Conservation (phyloP, 305 asterid genomes). For the Fraxinus floribunda region DNA sequence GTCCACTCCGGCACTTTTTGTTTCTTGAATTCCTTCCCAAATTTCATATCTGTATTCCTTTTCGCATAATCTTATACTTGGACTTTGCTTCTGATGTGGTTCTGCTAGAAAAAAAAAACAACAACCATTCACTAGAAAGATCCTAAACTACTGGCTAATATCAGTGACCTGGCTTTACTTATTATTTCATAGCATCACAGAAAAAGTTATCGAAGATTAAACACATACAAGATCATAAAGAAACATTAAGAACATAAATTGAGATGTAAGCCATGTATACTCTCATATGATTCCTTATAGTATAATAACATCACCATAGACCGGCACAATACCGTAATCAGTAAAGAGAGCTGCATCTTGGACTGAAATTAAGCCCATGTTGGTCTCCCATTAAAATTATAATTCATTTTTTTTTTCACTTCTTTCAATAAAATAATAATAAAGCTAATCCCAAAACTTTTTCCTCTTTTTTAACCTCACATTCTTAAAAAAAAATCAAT, state of each 20-base stretch:
- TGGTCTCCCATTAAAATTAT: no score
- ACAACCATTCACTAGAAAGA: background rate
- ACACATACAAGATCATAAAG: background rate
- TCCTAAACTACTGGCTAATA: background rate
- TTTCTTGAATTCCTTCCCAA: conserved; percentile 65
- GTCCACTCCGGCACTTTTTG: conserved; percentile 85
- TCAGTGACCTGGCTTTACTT: background rate
- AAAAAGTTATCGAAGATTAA: conserved; percentile 3
- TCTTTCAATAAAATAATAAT: no score
- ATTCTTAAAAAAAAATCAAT: no score
- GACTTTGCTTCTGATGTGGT: conserved; percentile 8
- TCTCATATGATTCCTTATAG: background rate
- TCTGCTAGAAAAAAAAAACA: conserved; percentile 7
- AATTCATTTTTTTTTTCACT: no score
- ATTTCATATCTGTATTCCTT: conserved; percentile 53
- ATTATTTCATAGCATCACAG: background rate
- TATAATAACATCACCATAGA: background rate
- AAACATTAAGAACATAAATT: background rate
- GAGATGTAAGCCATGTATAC: background rate
- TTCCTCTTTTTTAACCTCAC: no score
- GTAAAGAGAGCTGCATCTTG: background rate
- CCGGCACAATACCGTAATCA: background rate
- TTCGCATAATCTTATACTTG: background rate
- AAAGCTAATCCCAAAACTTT: no score
- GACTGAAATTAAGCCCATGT: background rate